Base-by-base conservation (phyloP, 2,329 filamentous ascomycete genomes). In the Colletotrichum sp. region DNA sequence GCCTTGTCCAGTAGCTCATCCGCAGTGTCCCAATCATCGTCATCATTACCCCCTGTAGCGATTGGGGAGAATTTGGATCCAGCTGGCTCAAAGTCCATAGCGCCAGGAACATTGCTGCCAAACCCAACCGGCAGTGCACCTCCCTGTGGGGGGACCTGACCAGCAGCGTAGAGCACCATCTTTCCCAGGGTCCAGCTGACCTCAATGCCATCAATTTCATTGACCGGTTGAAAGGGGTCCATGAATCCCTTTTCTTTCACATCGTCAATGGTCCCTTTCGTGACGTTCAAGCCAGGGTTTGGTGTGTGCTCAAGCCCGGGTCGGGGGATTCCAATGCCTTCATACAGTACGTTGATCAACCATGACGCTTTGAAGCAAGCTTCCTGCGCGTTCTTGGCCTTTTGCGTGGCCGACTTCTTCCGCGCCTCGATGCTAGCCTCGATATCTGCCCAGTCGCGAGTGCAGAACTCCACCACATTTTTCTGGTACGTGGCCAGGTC, bases 351-450 rank as follows among this genome's bases (percentile, higher is more conserved):
- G 80, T 97, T 99, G 82, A 99, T 98, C 60, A 99, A 88, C 97
- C 97, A 99, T 7, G 95, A 97, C 0, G 97, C 96, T 84, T 99
- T 99, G 89, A 99, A 99, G 83, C 97, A 99, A 3, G 98, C 94
- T 81, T 98, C 93, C 78, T 94, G 91, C 7, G 96, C 96, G 66
- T 93, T 94, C 80, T 94, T 91, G 3, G 95, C 90, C 78, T 96
- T 96, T 77, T 94, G 92, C 16, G 94, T 94, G 87, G 92, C 93
- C 74, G 92, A 92, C 76, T 95, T 96, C 81, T 94, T 94, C 61
- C 93, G 84, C n/a, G 84, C 82, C 12, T 89, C 86, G 6, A 98
- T 86, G 27, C 91, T 93, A 13, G 89, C 86, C 78, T 93, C 89
- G 66, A 99, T 97, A 12, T 91, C 87, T 3, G 89, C 87, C 97